Evolutionary conservation across 805 yeast species (phyloP).

Genomic region (Wickerhamiella cacticola): DNA sequence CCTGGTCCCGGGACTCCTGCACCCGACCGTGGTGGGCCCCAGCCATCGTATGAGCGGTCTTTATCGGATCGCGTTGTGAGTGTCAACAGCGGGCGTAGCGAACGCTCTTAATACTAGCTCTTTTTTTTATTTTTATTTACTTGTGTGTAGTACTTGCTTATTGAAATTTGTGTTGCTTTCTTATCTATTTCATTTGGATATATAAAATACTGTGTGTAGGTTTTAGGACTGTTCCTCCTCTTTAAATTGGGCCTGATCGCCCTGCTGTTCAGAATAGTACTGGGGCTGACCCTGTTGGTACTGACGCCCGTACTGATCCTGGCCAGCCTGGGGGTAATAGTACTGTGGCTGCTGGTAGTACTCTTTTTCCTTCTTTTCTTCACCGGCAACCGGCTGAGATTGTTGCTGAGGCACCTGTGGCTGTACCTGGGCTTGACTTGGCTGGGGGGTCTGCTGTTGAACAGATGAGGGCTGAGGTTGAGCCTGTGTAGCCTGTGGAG

Average conservation of each 20-base stretch:
- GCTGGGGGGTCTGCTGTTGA: slow-evolving; percentile 9
- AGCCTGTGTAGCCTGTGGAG: slow-evolving; percentile 4
- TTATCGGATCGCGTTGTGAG: not conserved
- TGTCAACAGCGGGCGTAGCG: not conserved
- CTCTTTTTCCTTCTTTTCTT: slow-evolving; percentile 4
- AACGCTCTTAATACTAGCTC: not conserved
- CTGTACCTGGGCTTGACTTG: not conserved
- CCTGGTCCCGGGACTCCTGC: not conserved
- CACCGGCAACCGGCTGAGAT: slow-evolving; percentile 1
- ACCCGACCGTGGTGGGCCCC: not conserved
- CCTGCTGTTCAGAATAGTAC: slow-evolving; percentile 2
- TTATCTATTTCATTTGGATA: not conserved
- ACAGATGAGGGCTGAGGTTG: slow-evolving; percentile 5
- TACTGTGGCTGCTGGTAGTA: slow-evolving; percentile 9
- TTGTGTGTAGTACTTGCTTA: too few relatives aligned
- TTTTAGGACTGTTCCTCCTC: slow-evolving; percentile 3
- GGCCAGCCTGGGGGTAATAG: slow-evolving; percentile 8
- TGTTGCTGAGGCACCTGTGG: slow-evolving; percentile 3
- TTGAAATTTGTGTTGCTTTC: too few relatives aligned
- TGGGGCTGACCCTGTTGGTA: slow-evolving; percentile 12
- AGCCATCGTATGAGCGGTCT: not conserved
- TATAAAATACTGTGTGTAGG: not conserved
- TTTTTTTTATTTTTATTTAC: not conserved
- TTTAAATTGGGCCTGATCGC: slow-evolving; percentile 2
- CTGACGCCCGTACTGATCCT: slow-evolving; percentile 1